A percentile compares a stretch with the other conserved stretches of the same genome.
Evolutionary conservation across 1,284 basidiomycete genomes (phyloP).

Genomic region (Ganoderma multipileum): DNA sequence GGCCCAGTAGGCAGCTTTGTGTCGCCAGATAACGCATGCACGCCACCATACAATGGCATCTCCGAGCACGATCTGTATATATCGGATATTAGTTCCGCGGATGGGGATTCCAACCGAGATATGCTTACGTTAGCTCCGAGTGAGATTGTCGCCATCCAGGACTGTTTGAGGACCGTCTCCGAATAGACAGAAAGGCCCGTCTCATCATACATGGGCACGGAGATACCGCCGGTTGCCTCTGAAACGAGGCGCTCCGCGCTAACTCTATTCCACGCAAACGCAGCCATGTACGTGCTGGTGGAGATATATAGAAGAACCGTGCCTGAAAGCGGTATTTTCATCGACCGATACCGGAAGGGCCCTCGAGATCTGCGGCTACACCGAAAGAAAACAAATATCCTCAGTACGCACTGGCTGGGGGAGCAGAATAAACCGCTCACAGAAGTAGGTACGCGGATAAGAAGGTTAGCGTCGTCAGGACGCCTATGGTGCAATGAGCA

Average conservation of each 20-base stretch:
- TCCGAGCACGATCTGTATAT: not conserved
- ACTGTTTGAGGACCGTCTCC: not conserved
- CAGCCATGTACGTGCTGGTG: not conserved
- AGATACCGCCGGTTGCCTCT: not conserved
- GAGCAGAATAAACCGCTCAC: not conserved
- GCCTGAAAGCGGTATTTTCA: not conserved
- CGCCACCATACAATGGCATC: conserved; percentile 8
- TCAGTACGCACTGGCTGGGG: not conserved
- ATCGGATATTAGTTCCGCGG: not conserved
- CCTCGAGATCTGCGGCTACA: not conserved
- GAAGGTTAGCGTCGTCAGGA: not conserved
- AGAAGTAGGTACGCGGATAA: not conserved
- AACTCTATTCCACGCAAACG: not conserved
- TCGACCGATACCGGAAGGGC: not conserved
- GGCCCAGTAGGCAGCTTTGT: not conserved
- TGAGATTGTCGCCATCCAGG: not conserved
- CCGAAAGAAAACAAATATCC: not conserved
- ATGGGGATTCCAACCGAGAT: not conserved
- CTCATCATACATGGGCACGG: not conserved
- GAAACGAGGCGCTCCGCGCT: not conserved
- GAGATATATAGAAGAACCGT: not conserved
- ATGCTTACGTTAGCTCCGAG: not conserved
- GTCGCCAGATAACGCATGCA: not conserved
- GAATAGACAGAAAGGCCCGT: not conserved
- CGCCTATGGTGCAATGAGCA: not conserved